Conservation (phyloP, 129 eudicot species). For the Lactuca saligna region DNA sequence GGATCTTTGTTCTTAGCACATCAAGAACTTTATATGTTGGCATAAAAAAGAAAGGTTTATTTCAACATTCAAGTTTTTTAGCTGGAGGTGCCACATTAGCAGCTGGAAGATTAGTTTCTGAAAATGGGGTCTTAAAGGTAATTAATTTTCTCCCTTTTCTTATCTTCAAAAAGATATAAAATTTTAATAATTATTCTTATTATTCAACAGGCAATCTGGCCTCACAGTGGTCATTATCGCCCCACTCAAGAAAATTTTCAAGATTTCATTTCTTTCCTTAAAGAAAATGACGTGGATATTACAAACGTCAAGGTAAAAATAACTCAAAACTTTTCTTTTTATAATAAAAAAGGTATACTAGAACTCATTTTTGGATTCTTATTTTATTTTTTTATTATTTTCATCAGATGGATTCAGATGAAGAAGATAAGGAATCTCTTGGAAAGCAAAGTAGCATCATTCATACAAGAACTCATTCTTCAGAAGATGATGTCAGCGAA, state of each 20-base stretch:
- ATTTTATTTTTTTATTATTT: not conserved
- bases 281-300: slow-evolving; percentile 67
- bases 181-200: slow-evolving; percentile 1
- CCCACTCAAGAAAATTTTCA: slow-evolving; percentile 90
- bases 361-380: slow-evolving; percentile 10
- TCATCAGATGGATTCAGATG: slow-evolving; percentile 72
- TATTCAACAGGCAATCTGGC: slow-evolving; percentile 85
- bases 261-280: slow-evolving; percentile 69
- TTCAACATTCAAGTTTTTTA: slow-evolving; percentile 96
- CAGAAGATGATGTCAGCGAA: slow-evolving; percentile 65
- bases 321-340: not conserved
- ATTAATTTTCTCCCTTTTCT: not conserved
- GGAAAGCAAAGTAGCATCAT: slow-evolving; percentile 42
- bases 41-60: slow-evolving; percentile 76
- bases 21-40: slow-evolving; percentile 81
- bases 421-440: slow-evolving; percentile 59
- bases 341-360: not conserved
- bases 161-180: not conserved
- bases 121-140: slow-evolving; percentile 85
- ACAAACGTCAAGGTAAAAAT: slow-evolving; percentile 64
- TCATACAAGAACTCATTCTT: slow-evolving; percentile 58
- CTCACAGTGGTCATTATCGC: slow-evolving; percentile 94
- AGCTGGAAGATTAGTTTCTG: slow-evolving; percentile 87
- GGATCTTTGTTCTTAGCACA: slow-evolving; percentile 97
- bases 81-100: slow-evolving; percentile 98